Percentiles rank a stretch among this genome's conserved stretches.
Evolutionary conservation across 139 green algal genomes (phyloP).

Genomic region (Tetraselmis striata): DNA sequence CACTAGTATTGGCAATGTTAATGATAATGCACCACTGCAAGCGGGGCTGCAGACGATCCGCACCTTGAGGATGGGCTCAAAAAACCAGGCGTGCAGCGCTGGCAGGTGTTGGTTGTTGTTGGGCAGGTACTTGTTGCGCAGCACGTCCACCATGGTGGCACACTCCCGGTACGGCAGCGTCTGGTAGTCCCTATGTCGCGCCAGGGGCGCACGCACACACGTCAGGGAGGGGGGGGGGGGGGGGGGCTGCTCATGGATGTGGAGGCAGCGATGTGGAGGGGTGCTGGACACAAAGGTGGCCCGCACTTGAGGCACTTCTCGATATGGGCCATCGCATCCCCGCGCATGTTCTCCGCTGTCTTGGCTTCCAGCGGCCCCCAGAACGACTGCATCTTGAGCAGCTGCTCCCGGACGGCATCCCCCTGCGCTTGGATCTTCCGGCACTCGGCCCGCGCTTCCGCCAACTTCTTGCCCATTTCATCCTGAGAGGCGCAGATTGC

Average conservation of each 20-base stretch:
- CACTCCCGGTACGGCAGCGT: background rate
- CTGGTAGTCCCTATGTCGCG: background rate
- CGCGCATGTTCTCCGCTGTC: background rate
- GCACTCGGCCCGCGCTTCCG: background rate
- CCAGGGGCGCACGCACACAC: too few species aligned
- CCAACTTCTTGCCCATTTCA: background rate
- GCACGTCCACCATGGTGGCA: background rate
- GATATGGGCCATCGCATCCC: background rate
- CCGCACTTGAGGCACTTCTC: background rate
- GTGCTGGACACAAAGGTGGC: too few species aligned
- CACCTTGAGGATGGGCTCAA: background rate
- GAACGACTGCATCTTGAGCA: background rate
- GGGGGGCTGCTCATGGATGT: too few species aligned
- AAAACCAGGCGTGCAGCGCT: background rate
- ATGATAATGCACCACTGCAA: too few species aligned
- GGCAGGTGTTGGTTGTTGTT: background rate
- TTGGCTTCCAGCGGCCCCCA: background rate
- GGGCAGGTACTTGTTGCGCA: background rate
- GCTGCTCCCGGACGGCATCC: background rate
- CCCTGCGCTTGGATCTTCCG: background rate
- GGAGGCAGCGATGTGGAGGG: too few species aligned
- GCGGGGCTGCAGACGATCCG: too few species aligned
- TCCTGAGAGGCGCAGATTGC: too few species aligned
- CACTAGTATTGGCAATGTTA: too few species aligned
- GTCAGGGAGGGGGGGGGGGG: too few species aligned